Percentiles rank a stretch among this genome's conserved stretches.
Evolutionary conservation across 2,329 filamentous ascomycete genomes (phyloP).

Genomic region (Botrytis pseudocinerea): DNA sequence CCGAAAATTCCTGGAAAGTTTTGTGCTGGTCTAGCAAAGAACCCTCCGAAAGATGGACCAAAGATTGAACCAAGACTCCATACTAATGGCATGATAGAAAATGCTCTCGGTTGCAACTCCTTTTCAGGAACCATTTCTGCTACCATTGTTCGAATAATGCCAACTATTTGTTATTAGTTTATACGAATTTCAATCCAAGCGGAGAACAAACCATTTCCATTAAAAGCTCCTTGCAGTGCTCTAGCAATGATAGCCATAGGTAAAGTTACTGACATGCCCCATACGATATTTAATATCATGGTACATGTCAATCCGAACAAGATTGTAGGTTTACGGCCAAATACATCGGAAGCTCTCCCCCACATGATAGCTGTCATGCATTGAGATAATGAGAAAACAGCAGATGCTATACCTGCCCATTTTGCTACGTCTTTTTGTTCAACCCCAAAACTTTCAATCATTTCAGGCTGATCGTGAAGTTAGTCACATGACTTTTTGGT

Average conservation of each 20-base stretch:
- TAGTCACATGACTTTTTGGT: constrained; percentile 26
- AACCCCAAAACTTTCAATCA: constrained; percentile 79
- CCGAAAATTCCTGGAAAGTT: constrained; percentile 74
- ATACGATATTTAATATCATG: constrained; percentile 77
- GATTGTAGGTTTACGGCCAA: constrained; percentile 82
- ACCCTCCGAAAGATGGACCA: constrained; percentile 83
- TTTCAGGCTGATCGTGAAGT: constrained; percentile 64
- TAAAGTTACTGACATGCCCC: constrained; percentile 79
- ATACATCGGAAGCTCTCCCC: constrained; percentile 73
- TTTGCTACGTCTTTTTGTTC: constrained; percentile 70
- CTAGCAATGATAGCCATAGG: constrained; percentile 77
- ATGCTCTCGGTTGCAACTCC: constrained; percentile 83
- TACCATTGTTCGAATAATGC: constrained; percentile 88
- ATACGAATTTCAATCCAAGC: background rate
- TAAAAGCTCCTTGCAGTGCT: constrained; percentile 77
- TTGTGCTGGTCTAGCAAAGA: constrained; percentile 76
- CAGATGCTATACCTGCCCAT: constrained; percentile 76
- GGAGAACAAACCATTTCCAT: constrained; percentile 68
- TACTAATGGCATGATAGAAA: constrained; percentile 88
- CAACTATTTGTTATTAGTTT: constrained; percentile 53
- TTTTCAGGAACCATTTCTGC: constrained; percentile 89
- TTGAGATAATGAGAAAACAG: constrained; percentile 71
- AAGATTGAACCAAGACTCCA: constrained; percentile 88
- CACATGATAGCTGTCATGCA: constrained; percentile 71
- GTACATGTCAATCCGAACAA: constrained; percentile 72